These are phyloP conservation scores for Neocucurbitaria cava DNA, from an alignment of 2,329 filamentous ascomycete genomes.

Conservation along the genomic window DNA sequence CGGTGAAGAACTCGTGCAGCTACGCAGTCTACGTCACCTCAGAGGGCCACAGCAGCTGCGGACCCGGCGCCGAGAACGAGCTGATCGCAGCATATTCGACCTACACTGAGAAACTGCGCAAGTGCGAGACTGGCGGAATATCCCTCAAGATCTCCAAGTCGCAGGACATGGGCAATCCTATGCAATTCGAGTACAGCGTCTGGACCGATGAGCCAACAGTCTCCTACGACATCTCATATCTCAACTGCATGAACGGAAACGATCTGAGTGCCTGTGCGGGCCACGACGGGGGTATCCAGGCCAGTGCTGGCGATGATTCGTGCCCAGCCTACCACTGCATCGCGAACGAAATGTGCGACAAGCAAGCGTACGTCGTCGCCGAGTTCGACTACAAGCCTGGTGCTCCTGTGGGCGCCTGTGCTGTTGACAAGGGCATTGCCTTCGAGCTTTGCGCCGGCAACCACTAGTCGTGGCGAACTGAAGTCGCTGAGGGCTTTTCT, in stretches of 20 bases:
- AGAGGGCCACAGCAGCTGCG: constrained; percentile 11
- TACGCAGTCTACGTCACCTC: constrained; percentile 26
- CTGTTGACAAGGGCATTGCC: constrained; percentile 12
- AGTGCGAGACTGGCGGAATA: constrained; percentile 9
- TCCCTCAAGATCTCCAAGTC: constrained; percentile 20
- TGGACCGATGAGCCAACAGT: constrained; percentile 10
- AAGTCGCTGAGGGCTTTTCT: neutral
- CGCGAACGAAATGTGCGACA: constrained; percentile 12
- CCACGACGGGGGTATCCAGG: constrained; percentile 22
- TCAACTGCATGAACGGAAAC: constrained; percentile 20
- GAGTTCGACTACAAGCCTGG: constrained; percentile 16
- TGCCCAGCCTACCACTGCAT: constrained; percentile 11
- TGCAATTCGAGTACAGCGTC: constrained; percentile 26
- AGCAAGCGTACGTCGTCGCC: constrained; percentile 13
- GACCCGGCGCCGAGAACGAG: neutral
- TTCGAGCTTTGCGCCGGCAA: constrained; percentile 23
- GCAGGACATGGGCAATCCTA: constrained; percentile 1
- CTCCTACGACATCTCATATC: constrained; percentile 22
- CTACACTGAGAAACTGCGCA: constrained; percentile 12
- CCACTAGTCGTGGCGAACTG: neutral
- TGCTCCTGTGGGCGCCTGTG: constrained; percentile 17
- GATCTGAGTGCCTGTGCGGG: constrained; percentile 16
- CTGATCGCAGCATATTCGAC: constrained; percentile 7
- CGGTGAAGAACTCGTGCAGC: constrained; percentile 25
- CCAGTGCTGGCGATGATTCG: constrained; percentile 4